phyloP scores from a whole-genome alignment of 129 eudicot genomes.

The Calendula officinalis region DNA sequence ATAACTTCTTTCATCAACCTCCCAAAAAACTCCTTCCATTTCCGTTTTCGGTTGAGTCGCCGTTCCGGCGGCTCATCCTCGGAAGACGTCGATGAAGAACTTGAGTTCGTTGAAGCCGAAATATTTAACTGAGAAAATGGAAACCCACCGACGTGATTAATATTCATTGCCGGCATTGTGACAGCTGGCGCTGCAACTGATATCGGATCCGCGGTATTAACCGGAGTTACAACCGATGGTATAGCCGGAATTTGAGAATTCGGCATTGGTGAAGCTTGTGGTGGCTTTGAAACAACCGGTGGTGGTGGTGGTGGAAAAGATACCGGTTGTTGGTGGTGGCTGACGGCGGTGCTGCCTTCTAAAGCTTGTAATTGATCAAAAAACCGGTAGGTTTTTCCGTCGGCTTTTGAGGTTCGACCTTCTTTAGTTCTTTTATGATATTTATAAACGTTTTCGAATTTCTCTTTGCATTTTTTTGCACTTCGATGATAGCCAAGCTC shows the following conservation, averaged over 20 bases:
- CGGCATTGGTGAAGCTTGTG: conserved; percentile 20
- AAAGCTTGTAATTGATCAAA: conserved; percentile 84
- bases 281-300: conserved; percentile 14
- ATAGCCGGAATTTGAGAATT: conserved; percentile 22
- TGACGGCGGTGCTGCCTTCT: conserved; percentile 33
- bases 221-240: conserved; percentile 17
- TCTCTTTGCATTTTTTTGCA: conserved; percentile 86
- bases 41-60: conserved; percentile 54
- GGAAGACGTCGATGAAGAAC: conserved; percentile 69
- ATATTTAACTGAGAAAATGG: conserved; percentile 29
- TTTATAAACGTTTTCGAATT: conserved; percentile 83
- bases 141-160: conserved; percentile 12
- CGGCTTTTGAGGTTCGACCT: conserved; percentile 66
- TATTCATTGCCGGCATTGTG: conserved; percentile 25
- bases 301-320: conserved; percentile 18
- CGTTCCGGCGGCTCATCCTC: conserved; percentile 57
- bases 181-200: conserved; percentile 29
- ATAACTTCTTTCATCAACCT: conserved; percentile 63
- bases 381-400: conserved; percentile 83
- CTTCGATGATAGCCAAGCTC: conserved; percentile 84
- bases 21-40: conserved; percentile 71
- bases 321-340: conserved; percentile 10
- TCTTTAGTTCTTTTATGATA: conserved; percentile 85
- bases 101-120: conserved; percentile 37
- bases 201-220: conserved; percentile 20